Evolutionary conservation across 306 rosid species (phyloP), one percentile per base, ranked within the genome.

Genomic region (Alnus rubra): DNA sequence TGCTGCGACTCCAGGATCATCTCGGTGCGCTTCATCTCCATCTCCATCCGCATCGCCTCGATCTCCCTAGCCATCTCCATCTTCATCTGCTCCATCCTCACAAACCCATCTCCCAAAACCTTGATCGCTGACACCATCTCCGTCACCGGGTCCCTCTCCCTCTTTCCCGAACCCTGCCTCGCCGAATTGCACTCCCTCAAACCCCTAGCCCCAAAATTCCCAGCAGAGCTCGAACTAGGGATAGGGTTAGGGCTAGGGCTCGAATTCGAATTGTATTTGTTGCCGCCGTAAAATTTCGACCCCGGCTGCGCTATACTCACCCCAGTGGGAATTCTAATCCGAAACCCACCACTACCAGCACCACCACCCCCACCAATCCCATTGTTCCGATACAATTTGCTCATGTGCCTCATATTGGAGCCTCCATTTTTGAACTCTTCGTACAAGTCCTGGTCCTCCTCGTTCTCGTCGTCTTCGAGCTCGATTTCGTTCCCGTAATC

Each of bases 1-100:
- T 90, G 97, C 78, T 96, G 99, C 0, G 99, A 96, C n/a, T 93
- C 94, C 55, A 96, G 78, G 77, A 96, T 93, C 98, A 93, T 93
- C 88, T 93, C 94, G 0, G 97, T 93, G 39, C 98, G 88, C 80
- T 96, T 96, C 91, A 93, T 91, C 81, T 96, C 99, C 98, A 93
- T 96, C 39, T 96, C 99, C 98, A 93, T 93, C 73, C 99, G 67
- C 91, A 88, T 93, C 0, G 88, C 75, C 51, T 96, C 99, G 3
- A 96, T 90, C 82, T 96, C 97, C 79, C 93, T 90, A 0, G 98
- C 96, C 99, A 93, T 96, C 83, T 96, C 98, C 93, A 96, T 96
- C 88, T 93, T 96, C 96, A 90, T 96, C 83, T 93, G 87, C 76
- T 96, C 99, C 92, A 89, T 90, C 58, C 91, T 91, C 78, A 93